These are phyloP conservation scores for Bacidia gigantensis DNA, from an alignment of 495 filamentous ascomycete genomes.

Conservation along the genomic window DNA sequence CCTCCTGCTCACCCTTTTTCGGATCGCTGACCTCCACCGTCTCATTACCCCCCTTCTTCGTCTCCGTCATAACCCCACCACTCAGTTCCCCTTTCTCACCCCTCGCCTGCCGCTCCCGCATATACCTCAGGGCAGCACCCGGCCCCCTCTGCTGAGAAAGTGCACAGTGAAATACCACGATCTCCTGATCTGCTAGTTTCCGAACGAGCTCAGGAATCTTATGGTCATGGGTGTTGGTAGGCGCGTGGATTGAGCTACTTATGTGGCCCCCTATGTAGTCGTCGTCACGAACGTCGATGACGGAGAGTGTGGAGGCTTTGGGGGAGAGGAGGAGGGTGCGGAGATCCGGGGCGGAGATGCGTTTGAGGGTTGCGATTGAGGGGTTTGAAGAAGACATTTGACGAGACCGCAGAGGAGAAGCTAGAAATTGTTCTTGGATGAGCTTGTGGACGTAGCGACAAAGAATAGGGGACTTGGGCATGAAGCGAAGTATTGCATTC, in stretches of 20 bases:
- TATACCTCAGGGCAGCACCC: slow-evolving; percentile 51
- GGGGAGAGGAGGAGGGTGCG: slow-evolving; percentile 32
- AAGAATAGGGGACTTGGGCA: too few relatives aligned
- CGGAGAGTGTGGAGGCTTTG: slow-evolving; percentile 39
- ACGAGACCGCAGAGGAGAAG: too few relatives aligned
- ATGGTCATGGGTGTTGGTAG: slow-evolving; percentile 56
- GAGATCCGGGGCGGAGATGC: slow-evolving; percentile 49
- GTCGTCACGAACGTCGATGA: slow-evolving; percentile 84
- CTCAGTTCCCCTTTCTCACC: slow-evolving; percentile 2
- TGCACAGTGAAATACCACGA: slow-evolving; percentile 91
- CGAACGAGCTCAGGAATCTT: slow-evolving; percentile 70
- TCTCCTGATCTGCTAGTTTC: slow-evolving; percentile 60
- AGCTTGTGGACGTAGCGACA: too few relatives aligned
- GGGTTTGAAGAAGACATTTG: slow-evolving; percentile 20
- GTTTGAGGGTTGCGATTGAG: slow-evolving; percentile 42
- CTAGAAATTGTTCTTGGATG: too few relatives aligned
- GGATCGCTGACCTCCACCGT: background rate
- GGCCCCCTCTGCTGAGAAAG: slow-evolving; percentile 80
- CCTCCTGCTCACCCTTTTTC: slow-evolving; percentile 40
- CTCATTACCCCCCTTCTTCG: background rate
- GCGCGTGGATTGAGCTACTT: slow-evolving; percentile 52
- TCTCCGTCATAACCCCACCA: background rate
- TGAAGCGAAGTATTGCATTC: too few relatives aligned
- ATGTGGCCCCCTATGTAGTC: slow-evolving; percentile 96
- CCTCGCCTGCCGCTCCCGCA: slow-evolving; percentile 43